A percentile compares a stretch with the other conserved stretches of the same genome.
Evolutionary conservation across 768 basidiomycete genomes (phyloP).

Genomic region (Podaxis sp.): DNA sequence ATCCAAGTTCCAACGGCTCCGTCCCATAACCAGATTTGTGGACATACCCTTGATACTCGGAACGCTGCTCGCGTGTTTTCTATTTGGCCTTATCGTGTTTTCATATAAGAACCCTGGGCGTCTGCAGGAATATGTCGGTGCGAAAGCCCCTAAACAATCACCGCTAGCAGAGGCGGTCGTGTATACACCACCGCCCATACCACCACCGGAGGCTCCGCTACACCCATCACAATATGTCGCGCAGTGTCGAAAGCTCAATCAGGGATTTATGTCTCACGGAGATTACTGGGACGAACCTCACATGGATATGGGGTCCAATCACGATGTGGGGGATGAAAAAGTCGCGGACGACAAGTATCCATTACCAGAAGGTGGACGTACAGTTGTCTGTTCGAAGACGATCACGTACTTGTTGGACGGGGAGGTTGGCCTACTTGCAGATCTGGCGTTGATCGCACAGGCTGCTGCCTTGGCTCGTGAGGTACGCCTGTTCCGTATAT

Average conservation of each 20-base stretch:
- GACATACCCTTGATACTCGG: slow-evolving; percentile 15
- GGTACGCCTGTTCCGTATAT: slow-evolving; percentile 34
- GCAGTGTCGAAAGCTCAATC: slow-evolving; percentile 54
- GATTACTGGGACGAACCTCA: slow-evolving; percentile 49
- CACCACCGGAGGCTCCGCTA: slow-evolving; percentile 60
- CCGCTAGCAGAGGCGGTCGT: slow-evolving; percentile 16
- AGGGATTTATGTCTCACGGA: slow-evolving; percentile 46
- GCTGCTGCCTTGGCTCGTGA: slow-evolving; percentile 65
- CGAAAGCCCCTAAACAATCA: slow-evolving; percentile 21
- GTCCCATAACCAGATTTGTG: neutral
- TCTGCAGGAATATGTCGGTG: slow-evolving; percentile 45
- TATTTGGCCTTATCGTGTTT: slow-evolving; percentile 48
- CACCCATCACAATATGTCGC: slow-evolving; percentile 52
- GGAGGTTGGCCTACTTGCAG: slow-evolving; percentile 60
- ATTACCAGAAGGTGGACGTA: slow-evolving; percentile 18
- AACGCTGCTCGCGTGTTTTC: slow-evolving; percentile 22
- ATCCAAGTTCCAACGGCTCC: slow-evolving; percentile 3
- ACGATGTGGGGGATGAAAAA: slow-evolving; percentile 26
- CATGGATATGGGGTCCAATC: slow-evolving; percentile 38
- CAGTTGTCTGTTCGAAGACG: slow-evolving; percentile 52
- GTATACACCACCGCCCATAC: slow-evolving; percentile 29
- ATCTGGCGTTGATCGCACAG: slow-evolving; percentile 68
- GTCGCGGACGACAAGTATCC: neutral
- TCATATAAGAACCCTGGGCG: slow-evolving; percentile 51
- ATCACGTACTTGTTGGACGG: slow-evolving; percentile 76